Conservation (phyloP, 2,329 filamentous ascomycete genomes). For the Claviceps sp. region DNA sequence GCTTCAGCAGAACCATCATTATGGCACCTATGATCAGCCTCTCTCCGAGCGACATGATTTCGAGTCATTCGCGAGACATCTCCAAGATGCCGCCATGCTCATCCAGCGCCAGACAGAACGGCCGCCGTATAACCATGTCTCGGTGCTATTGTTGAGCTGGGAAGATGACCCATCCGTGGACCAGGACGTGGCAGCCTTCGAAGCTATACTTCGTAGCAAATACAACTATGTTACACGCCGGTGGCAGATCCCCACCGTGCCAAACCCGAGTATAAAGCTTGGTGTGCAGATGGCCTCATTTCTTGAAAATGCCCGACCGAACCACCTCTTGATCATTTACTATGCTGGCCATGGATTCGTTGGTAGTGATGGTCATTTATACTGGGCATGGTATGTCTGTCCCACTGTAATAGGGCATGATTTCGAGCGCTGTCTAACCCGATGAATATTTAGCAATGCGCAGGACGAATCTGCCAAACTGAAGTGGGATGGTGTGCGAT, state of each 20-base stretch:
- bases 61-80: conserved; percentile 52
- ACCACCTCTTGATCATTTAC: conserved; percentile 51
- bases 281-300: conserved; percentile 47
- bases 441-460: conserved; percentile 31
- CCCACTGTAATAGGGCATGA: background rate
- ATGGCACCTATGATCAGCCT: conserved; percentile 26
- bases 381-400: conserved; percentile 51
- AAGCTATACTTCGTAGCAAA: conserved; percentile 43
- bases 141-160: conserved; percentile 48
- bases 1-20: conserved; percentile 16
- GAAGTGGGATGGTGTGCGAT: conserved; percentile 50
- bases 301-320: conserved; percentile 41
- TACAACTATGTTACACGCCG: conserved; percentile 48
- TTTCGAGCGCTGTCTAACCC: conserved; percentile 20
- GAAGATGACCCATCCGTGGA: conserved; percentile 44
- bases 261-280: conserved; percentile 48
- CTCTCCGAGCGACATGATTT: conserved; percentile 44
- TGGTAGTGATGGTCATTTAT: conserved; percentile 45
- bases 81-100: conserved; percentile 55
- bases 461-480: conserved; percentile 45
- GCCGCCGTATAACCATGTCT: conserved; percentile 42
- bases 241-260: conserved; percentile 46
- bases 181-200: conserved; percentile 38
- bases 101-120: conserved; percentile 50
- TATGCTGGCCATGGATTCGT: conserved; percentile 49